phyloP scores from a whole-genome alignment of 176 grass and related monocot species.

The Bonia amplexicaulis region DNA sequence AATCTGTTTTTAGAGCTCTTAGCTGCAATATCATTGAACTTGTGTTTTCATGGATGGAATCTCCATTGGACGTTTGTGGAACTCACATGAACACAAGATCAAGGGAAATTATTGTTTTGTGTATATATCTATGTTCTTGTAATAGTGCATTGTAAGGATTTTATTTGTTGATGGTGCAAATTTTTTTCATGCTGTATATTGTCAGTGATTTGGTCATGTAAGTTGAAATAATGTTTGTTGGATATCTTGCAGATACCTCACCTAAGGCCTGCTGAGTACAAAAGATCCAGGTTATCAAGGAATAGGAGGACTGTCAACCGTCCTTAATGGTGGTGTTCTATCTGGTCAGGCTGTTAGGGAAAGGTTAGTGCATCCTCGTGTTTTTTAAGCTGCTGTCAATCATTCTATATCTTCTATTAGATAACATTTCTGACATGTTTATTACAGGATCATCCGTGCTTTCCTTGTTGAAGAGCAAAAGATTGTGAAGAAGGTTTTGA shows the following conservation, averaged over 20 bases:
- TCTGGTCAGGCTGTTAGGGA: constrained; percentile 59
- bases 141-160: not conserved
- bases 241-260: constrained; percentile 46
- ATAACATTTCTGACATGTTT: not conserved
- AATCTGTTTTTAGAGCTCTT: not conserved
- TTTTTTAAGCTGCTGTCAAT: not conserved
- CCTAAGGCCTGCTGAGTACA: constrained; percentile 56
- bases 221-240: not conserved
- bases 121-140: not conserved
- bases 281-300: constrained; percentile 51
- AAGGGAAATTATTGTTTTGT: not conserved
- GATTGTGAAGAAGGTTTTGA: constrained; percentile 95
- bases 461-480: constrained; percentile 93
- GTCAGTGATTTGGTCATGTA: not conserved
- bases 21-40: not conserved
- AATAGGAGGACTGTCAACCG: constrained; percentile 64
- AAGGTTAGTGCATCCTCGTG: constrained; percentile 27
- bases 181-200: not conserved
- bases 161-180: not conserved
- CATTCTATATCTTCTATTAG: not conserved
- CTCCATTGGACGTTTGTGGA: not conserved
- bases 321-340: constrained; percentile 59
- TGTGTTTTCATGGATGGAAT: not conserved
- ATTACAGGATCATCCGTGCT: constrained; percentile 72
- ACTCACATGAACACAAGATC: not conserved